Percentiles rank a stretch among this genome's conserved stretches.
Conservation (phyloP, 495 filamentous ascomycete species). For the Daldinia caldariorum region DNA sequence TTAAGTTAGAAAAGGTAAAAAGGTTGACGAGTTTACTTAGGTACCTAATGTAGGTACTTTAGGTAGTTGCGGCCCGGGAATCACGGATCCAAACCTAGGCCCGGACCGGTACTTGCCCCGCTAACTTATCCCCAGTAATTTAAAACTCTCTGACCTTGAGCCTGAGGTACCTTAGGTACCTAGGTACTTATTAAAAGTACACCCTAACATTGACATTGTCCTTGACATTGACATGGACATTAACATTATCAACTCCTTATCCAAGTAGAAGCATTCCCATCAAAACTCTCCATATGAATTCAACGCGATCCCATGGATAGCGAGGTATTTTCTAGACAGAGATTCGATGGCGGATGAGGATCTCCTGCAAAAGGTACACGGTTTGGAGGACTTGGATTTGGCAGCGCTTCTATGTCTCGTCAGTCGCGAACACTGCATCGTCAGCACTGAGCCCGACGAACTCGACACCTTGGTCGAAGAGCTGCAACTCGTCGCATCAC, state of each 20-base stretch:
- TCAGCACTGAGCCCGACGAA: conserved; percentile 72
- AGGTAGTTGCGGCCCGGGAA: neutral
- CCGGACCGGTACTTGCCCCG: neutral
- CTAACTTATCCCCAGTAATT: conserved; percentile 1
- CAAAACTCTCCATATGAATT: neutral
- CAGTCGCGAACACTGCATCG: conserved; percentile 84
- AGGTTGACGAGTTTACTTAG: too few relatives aligned
- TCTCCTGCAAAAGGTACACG: conserved; percentile 71
- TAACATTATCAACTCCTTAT: neutral
- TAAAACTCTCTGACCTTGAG: neutral
- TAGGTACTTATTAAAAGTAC: neutral
- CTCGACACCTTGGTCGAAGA: conserved; percentile 75
- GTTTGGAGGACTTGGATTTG: conserved; percentile 87
- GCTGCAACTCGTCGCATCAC: conserved; percentile 73
- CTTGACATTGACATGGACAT: too few relatives aligned
- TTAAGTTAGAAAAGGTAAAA: neutral
- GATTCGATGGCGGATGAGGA: conserved; percentile 67
- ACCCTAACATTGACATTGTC: too few relatives aligned
- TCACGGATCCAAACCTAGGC: neutral
- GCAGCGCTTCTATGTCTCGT: conserved; percentile 83
- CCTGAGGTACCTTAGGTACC: neutral
- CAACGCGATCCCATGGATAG: conserved; percentile 38
- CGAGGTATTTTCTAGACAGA: conserved; percentile 13
- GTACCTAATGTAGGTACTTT: too few relatives aligned
- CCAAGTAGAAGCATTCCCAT: neutral